A percentile compares a stretch with the other conserved stretches of the same genome.
phyloP scores from a whole-genome alignment of 495 filamentous ascomycete species.

The Annulohypoxylon nitens region DNA sequence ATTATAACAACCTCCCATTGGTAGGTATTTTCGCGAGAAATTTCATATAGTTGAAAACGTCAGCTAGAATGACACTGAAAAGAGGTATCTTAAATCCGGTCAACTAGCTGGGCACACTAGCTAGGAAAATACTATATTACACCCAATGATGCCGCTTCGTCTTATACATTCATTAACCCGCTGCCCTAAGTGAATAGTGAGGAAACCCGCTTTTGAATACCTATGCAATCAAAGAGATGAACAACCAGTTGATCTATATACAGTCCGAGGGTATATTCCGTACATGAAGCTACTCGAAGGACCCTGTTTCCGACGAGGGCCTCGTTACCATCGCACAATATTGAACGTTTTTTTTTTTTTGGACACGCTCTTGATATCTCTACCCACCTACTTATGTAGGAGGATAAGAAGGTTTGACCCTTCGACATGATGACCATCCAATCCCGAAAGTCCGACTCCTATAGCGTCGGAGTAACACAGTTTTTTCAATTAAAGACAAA shows the following conservation, averaged over 20 bases:
- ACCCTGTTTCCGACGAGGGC: constrained; percentile 14
- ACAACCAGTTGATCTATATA: constrained; percentile 34
- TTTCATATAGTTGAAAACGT: not conserved
- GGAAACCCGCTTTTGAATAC: constrained; percentile 12
- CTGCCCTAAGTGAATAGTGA: not conserved
- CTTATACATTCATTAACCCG: constrained; percentile 7
- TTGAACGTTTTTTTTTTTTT: constrained; percentile 14
- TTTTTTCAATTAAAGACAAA: constrained; percentile 22
- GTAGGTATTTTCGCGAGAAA: not conserved
- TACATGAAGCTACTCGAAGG: constrained; percentile 26
- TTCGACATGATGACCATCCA: constrained; percentile 21
- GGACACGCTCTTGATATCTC: constrained; percentile 17
- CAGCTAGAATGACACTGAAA: not conserved
- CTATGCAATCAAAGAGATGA: constrained; percentile 14
- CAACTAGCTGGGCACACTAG: not conserved
- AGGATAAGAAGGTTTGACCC: constrained; percentile 15
- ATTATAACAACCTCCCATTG: not conserved
- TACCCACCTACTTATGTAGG: not conserved
- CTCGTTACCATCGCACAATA: constrained; percentile 23
- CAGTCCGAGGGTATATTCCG: constrained; percentile 42
- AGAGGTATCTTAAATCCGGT: not conserved
- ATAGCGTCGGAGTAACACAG: constrained; percentile 32
- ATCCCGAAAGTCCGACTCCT: constrained; percentile 36
- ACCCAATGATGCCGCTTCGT: not conserved
- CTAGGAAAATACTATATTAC: constrained; percentile 13